These are phyloP conservation scores for Ustilago esculenta DNA, from an alignment of 1,284 basidiomycete genomes.

Conservation along the genomic window DNA sequence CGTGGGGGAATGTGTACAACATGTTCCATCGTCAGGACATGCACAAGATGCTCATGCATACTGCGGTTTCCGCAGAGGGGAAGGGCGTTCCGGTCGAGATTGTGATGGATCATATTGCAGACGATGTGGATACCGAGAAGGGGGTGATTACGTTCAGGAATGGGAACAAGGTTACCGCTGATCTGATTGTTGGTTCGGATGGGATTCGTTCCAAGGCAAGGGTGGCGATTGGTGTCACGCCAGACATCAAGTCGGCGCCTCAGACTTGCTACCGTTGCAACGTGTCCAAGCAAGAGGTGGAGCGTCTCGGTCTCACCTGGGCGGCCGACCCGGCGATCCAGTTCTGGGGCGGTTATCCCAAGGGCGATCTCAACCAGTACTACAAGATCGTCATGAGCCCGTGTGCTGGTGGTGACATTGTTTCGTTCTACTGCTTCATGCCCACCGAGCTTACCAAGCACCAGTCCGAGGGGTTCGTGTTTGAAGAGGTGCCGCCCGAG, in stretches of 20 bases:
- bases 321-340: slow-evolving; percentile 67
- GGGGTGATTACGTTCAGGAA: slow-evolving; percentile 69
- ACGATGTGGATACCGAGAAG: slow-evolving; percentile 62
- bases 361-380: slow-evolving; percentile 52
- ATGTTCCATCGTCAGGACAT: slow-evolving; percentile 68
- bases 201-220: slow-evolving; percentile 68
- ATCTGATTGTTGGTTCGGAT: slow-evolving; percentile 77
- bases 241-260: slow-evolving; percentile 61
- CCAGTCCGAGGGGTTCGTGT: slow-evolving; percentile 68
- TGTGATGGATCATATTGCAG: slow-evolving; percentile 68
- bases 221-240: slow-evolving; percentile 50
- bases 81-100: slow-evolving; percentile 51
- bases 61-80: slow-evolving; percentile 59
- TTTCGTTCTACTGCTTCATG: slow-evolving; percentile 67
- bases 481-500: slow-evolving; percentile 63
- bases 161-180: slow-evolving; percentile 71
- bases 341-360: slow-evolving; percentile 68
- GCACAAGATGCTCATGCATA: slow-evolving; percentile 61
- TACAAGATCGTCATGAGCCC: slow-evolving; percentile 69
- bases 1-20: slow-evolving; percentile 55
- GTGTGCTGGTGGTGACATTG: slow-evolving; percentile 64
- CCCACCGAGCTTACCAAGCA: slow-evolving; percentile 67
- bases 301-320: slow-evolving; percentile 66
- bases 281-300: slow-evolving; percentile 61
- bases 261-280: slow-evolving; percentile 69